Percentiles rank a stretch among this genome's conserved stretches.
phyloP scores from a whole-genome alignment of 1,284 basidiomycete genomes.

The Volvariella volvacea region DNA sequence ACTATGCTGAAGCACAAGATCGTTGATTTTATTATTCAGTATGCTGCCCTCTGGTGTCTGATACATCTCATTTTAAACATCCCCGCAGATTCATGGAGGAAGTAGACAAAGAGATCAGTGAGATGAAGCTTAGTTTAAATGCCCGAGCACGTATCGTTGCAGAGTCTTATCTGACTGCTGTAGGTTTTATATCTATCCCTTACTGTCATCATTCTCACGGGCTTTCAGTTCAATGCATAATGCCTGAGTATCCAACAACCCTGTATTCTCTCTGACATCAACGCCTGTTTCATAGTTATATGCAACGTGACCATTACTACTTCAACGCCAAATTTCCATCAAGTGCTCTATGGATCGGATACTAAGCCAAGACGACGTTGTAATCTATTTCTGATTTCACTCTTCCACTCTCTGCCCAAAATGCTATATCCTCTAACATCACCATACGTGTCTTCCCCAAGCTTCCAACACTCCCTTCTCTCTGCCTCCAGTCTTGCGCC shows the following conservation, averaged over 20 bases:
- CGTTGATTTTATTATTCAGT: slow-evolving; percentile 99
- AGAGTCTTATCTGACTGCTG: slow-evolving; percentile 78
- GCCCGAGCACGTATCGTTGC: slow-evolving; percentile 96
- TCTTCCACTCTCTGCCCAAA: slow-evolving; percentile 34
- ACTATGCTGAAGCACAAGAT: slow-evolving; percentile 99
- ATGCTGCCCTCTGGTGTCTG: slow-evolving; percentile 11
- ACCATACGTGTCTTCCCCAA: slow-evolving; percentile 24
- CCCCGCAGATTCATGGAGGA: slow-evolving; percentile 89
- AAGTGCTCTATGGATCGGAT: no score
- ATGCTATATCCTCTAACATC: slow-evolving; percentile 34
- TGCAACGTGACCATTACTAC: no score
- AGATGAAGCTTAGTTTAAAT: slow-evolving; percentile 90
- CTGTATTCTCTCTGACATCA: background rate
- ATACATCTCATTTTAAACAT: slow-evolving; percentile 1
- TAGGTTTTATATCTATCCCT: slow-evolving; percentile 30
- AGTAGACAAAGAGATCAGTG: slow-evolving; percentile 88
- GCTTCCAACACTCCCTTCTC: slow-evolving; percentile 30
- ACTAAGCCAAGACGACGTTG: background rate
- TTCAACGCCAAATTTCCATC: no score
- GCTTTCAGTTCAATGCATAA: slow-evolving; percentile 28
- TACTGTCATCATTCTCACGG: background rate
- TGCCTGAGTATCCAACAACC: slow-evolving; percentile 2
- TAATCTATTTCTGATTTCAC: slow-evolving; percentile 21
- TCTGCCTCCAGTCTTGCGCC: slow-evolving; percentile 29
- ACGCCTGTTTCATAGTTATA: no score